phyloP scores from a whole-genome alignment of 129 eudicot species.

The Flaveria ramosissima region DNA sequence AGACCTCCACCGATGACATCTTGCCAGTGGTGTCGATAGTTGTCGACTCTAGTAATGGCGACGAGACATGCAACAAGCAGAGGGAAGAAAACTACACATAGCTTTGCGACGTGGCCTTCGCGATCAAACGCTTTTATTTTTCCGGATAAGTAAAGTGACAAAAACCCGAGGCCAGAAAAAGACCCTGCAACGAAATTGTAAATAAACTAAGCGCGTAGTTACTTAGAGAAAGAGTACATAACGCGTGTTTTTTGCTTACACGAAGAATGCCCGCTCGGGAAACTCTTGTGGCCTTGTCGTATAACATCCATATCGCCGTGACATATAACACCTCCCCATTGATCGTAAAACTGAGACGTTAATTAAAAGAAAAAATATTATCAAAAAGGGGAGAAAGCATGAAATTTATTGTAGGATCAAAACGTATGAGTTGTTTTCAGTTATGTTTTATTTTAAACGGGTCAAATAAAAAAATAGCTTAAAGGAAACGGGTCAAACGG shows the following conservation, averaged over 20 bases:
- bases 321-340: conserved; percentile 73
- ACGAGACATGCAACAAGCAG: conserved; percentile 71
- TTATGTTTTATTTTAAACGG: background rate
- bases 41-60: conserved; percentile 85
- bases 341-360: conserved; percentile 63
- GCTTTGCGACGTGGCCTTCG: conserved; percentile 83
- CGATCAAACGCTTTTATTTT: conserved; percentile 69
- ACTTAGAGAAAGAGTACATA: background rate
- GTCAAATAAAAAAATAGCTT: background rate
- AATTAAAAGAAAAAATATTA: conserved; percentile 18
- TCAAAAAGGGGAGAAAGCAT: background rate
- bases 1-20: conserved; percentile 90
- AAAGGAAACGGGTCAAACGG: background rate
- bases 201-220: background rate
- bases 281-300: conserved; percentile 85
- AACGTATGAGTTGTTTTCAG: background rate
- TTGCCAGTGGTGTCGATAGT: conserved; percentile 95
- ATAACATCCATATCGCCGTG: conserved; percentile 60
- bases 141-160: conserved; percentile 71
- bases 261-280: conserved; percentile 90
- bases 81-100: conserved; percentile 70
- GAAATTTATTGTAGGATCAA: too few relatives aligned
- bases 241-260: conserved; percentile 39
- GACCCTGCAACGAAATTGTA: conserved; percentile 54
- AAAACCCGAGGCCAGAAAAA: conserved; percentile 88